These are phyloP conservation scores for Bipolaris zeicola DNA, from an alignment of 2,329 filamentous ascomycete species.

Conservation along the genomic window DNA sequence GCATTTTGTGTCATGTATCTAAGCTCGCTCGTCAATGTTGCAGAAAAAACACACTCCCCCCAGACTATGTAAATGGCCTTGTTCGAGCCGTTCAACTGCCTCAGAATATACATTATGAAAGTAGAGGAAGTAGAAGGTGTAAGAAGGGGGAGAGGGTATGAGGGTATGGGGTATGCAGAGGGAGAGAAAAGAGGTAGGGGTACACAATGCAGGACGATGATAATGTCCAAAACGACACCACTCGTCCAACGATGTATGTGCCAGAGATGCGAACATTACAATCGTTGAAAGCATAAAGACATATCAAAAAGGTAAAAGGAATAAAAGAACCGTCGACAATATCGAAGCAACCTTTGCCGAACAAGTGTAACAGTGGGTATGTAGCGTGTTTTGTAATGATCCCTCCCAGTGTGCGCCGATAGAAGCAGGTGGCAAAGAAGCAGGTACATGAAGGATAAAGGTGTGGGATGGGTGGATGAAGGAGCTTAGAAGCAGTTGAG, in stretches of 20 bases:
- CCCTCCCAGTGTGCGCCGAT: constrained; percentile 30
- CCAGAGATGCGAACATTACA: constrained; percentile 24
- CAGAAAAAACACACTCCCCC: neutral
- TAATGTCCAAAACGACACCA: constrained; percentile 12
- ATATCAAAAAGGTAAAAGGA: constrained; percentile 16
- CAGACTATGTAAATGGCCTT: neutral
- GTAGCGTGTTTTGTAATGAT: constrained; percentile 33
- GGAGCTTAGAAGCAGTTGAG: constrained; percentile 88
- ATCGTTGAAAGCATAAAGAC: constrained; percentile 33
- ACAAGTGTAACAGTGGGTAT: constrained; percentile 31
- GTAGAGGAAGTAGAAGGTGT: neutral
- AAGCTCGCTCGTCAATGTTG: constrained; percentile 3
- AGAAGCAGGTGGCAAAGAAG: constrained; percentile 29
- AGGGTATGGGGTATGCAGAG: neutral
- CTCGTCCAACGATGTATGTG: constrained; percentile 16
- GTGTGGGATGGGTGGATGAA: constrained; percentile 10
- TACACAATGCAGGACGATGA: neutral
- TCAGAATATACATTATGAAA: constrained; percentile 21
- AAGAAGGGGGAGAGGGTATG: neutral
- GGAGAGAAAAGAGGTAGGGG: neutral
- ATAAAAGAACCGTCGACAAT: constrained; percentile 13
- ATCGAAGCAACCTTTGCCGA: constrained; percentile 3
- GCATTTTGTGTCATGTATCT: constrained; percentile 3
- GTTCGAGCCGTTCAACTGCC: constrained; percentile 6
- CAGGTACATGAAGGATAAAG: constrained; percentile 24